Base-by-base conservation (phyloP, 2,329 filamentous ascomycete species). In the Cercospora sp. region DNA sequence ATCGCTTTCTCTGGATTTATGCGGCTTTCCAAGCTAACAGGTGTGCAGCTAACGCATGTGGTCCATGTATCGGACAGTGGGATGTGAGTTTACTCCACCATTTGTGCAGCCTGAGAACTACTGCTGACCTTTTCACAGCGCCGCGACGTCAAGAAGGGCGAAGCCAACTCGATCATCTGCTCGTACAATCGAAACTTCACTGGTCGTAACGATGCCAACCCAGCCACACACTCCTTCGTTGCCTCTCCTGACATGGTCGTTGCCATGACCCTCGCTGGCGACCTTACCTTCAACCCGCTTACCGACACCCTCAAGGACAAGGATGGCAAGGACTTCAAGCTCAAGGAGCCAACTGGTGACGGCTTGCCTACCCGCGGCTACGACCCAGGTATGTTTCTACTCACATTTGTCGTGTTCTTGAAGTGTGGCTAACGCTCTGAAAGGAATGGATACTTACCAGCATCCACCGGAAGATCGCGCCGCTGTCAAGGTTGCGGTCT, bases 131-230 rank as follows among this genome's bases (percentile, higher is more conserved):
- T 18, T 16, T 23, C 3, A n/a, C 23, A 55, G 48, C 30, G 45
- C 97, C 76, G 93, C 26, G 94, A 98, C 75, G 93, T 97, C 66
- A 91, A 94, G 87, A 97, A 98, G 89, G 94, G 94, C 74, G 90
- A 92, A 76, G 85, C 93, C 77, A 99, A 99, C 89, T 96, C 93
- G 6, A 99, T 99, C 81, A 86, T 99, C 80, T 97, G 94, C 58
- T 98, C 95, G 30, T 99, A 97, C 90, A 99, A 99, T 91, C 93
- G 95, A 83, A 98, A 99, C 89, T 98, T 99, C 86, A 98, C 94
- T 70, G 94, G 94, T 74, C 93, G 95, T 80, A 98, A 98, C 82
- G 94, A 97, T 75, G 93, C 92, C 74, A 98, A 97, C 87, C 93
- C 93, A 48, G 93, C 93, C 65, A 97, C 93, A 62, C 93, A 96